Conservation (phyloP, 1,139 yeast genomes). For the Petasospora fabianii region DNA sequence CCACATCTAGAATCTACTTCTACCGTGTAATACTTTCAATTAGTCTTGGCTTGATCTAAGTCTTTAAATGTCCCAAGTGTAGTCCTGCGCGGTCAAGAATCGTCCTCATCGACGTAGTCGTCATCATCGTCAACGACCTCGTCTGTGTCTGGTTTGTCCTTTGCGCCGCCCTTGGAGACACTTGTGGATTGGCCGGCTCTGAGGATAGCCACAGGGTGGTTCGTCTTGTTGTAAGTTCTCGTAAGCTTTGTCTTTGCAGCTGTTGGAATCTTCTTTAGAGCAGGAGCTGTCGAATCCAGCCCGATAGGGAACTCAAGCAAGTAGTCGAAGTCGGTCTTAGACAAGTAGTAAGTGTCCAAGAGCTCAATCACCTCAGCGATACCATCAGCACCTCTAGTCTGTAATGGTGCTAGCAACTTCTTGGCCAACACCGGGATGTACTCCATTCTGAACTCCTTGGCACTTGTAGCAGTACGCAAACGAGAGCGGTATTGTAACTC, state of each 20-base stretch:
- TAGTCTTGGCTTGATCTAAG: no score
- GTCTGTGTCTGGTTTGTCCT: conserved; percentile 52
- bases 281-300: conserved; percentile 40
- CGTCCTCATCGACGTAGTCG: conserved; percentile 17
- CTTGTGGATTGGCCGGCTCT: conserved; percentile 36
- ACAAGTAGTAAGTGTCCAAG: conserved; percentile 81
- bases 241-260: conserved; percentile 83
- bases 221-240: conserved; percentile 64
- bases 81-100: no score
- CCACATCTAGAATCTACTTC: no score
- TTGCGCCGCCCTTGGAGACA: conserved; percentile 36
- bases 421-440: conserved; percentile 66
- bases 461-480: conserved; percentile 72
- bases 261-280: conserved; percentile 64
- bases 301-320: conserved; percentile 83
- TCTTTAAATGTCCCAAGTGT: no score
- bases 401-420: conserved; percentile 54
- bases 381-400: conserved; percentile 51
- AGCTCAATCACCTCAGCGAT: conserved; percentile 58
- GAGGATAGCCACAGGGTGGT: conserved; percentile 87
- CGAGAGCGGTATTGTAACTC: conserved; percentile 89
- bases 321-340: conserved; percentile 90
- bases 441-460: conserved; percentile 69
- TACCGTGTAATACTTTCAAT: no score
- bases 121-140: conserved; percentile 54